Evolutionary conservation across 129 eudicot species (phyloP), one percentile per base, ranked within the genome.

Genomic region (Artemisia annua): DNA sequence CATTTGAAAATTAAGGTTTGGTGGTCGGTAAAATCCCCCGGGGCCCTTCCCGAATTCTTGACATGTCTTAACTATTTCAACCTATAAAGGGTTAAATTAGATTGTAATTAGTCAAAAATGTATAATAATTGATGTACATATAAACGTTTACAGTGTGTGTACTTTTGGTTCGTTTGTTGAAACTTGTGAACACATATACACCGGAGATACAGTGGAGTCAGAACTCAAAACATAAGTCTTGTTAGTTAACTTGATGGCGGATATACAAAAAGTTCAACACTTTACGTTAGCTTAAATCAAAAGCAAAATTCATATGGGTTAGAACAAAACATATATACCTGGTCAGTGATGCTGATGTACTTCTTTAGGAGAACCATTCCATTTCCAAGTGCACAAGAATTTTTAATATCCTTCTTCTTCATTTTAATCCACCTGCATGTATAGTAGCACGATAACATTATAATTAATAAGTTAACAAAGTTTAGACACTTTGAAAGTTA

Each of bases 21-120:
- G 82, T 14, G 93, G 87, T 61, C 62, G 71, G 60, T 88, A 85
- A 72, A 88, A 88, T 4, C 90, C 81, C 46, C 84, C 85, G 0
- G 70, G 81, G 13, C 85, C 84, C 10, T 71, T 50, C 28, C 90
- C 95, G 19, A 83, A 66, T 48, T 75, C 77, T 69, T 79, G 75
- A 63, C 90, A 85, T 69, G 11, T 56, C 16, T 58, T 69, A 12
- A 86, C 82, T 11, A 80, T 75, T 44, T 60, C 49, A 64, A 78
- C 88, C 91, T 83, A 77, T 39, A 18, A 79, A 53, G 11, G 1
- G 22, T 17, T 19, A 49, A 7, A 26, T 51, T 3, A 26, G 7
- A 28, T 18, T 54, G 8, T 58, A 58, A 22, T 5, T 20, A 58
- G 11, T 8, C 39, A 58, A 58, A 58, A 10, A 58, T 58, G 63